Percentiles rank a stretch among this genome's conserved stretches.
Conservation (phyloP, 2,329 filamentous ascomycete species). For the Neonectria neomacrospora region DNA sequence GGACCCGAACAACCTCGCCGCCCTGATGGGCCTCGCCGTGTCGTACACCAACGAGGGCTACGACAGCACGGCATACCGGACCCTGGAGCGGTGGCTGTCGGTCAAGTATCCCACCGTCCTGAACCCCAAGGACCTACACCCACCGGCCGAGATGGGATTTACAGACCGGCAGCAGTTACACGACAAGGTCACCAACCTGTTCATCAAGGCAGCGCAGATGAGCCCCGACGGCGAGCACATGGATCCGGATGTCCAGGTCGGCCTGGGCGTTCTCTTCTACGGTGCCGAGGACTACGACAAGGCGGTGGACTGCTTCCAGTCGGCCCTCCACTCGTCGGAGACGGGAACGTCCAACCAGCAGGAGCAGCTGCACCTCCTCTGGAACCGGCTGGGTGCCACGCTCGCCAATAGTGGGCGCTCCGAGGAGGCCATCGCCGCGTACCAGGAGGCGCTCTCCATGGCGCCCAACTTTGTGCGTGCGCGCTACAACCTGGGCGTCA, state of each 20-base stretch:
- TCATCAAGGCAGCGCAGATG: conserved; percentile 91
- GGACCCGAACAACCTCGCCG: conserved; percentile 86
- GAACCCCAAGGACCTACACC: conserved; percentile 76
- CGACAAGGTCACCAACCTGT: conserved; percentile 88
- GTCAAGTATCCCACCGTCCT: conserved; percentile 90
- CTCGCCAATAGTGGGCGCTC: conserved; percentile 93
- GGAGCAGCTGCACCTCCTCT: conserved; percentile 90
- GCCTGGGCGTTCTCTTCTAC: conserved; percentile 96
- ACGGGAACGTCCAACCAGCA: conserved; percentile 84
- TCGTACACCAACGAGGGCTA: conserved; percentile 99
- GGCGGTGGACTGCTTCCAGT: conserved; percentile 97
- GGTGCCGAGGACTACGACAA: conserved; percentile 98
- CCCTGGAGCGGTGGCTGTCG: conserved; percentile 96
- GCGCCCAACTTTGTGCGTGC: conserved; percentile 97
- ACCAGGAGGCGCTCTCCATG: conserved; percentile 89
- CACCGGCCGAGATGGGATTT: conserved; percentile 87
- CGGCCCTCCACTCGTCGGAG: conserved; percentile 87
- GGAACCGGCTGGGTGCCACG: conserved; percentile 96
- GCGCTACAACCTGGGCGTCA: conserved; percentile 95
- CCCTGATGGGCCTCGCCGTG: conserved; percentile 94
- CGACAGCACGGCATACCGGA: conserved; percentile 95
- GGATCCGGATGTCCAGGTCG: conserved; percentile 98
- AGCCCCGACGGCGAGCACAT: conserved; percentile 93
- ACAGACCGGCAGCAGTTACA: conserved; percentile 92
- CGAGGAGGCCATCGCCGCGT: conserved; percentile 96